phyloP scores from a whole-genome alignment of 2,329 filamentous ascomycete genomes.

The Calonectria pteridis region DNA sequence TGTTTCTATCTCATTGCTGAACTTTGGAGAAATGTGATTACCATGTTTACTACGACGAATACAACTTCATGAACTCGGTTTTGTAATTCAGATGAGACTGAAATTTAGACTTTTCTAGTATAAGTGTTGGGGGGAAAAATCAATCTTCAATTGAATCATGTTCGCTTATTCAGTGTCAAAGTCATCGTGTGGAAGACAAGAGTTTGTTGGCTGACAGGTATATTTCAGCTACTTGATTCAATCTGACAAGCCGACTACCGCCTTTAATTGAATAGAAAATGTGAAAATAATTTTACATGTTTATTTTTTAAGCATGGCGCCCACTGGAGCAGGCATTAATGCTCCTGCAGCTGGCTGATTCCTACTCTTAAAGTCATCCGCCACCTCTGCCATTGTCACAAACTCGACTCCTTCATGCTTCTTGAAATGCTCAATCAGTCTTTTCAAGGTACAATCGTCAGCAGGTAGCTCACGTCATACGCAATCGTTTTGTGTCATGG shows the following conservation, averaged over 20 bases:
- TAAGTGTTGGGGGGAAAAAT: too few relatives aligned
- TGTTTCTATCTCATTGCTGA: background rate
- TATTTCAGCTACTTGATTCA: background rate
- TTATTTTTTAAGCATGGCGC: conserved; percentile 61
- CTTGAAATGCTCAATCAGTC: conserved; percentile 75
- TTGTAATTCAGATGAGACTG: background rate
- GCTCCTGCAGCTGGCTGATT: conserved; percentile 70
- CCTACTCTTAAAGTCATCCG: conserved; percentile 78
- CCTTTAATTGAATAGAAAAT: background rate
- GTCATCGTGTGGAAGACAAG: too few relatives aligned
- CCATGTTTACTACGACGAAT: background rate
- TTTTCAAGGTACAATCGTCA: background rate
- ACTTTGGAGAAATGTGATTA: background rate
- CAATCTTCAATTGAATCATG: background rate
- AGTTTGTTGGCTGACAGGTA: background rate
- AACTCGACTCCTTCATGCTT: conserved; percentile 71
- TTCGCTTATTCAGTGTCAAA: rapidly evolving
- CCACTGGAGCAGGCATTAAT: conserved; percentile 68
- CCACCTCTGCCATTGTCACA: conserved; percentile 79
- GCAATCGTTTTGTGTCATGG: rapidly evolving
- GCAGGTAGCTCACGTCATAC: background rate
- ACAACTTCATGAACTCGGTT: background rate
- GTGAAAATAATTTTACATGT: background rate
- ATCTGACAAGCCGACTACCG: background rate
- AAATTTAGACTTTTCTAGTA: rapidly evolving